Evolutionary conservation across 1,139 yeast species (phyloP).

Genomic region (Debaryomyces robertsiae): DNA sequence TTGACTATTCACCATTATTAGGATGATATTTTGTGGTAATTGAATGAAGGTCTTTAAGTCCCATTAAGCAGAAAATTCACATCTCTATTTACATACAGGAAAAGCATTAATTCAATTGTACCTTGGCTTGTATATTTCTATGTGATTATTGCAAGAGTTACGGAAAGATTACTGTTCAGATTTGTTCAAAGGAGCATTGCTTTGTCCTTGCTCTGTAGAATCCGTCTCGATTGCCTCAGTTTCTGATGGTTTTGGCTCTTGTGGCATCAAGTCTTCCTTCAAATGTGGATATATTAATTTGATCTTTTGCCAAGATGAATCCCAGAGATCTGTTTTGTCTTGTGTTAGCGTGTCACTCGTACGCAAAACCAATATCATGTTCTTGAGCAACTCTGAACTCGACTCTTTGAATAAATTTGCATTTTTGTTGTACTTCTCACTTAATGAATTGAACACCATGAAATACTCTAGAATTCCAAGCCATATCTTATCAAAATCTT

Average conservation of each 20-base stretch:
- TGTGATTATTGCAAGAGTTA: too few relatives aligned
- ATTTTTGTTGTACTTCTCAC: constrained; percentile 29
- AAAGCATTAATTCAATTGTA: not conserved
- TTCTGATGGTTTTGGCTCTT: not conserved
- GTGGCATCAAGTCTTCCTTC: constrained; percentile 27
- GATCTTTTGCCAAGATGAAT: constrained; percentile 45
- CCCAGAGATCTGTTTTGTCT: constrained; percentile 32
- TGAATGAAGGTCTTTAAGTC: too few relatives aligned
- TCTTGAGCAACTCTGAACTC: constrained; percentile 64
- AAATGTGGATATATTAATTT: constrained; percentile 49
- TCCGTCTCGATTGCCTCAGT: too few relatives aligned
- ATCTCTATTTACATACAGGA: not conserved
- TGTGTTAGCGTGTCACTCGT: constrained; percentile 27
- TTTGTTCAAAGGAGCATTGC: too few relatives aligned
- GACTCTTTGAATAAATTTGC: constrained; percentile 53
- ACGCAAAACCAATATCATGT: constrained; percentile 48
- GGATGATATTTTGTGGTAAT: too few relatives aligned
- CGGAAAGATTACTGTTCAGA: too few relatives aligned
- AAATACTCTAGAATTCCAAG: constrained; percentile 38
- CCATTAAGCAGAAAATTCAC: too few relatives aligned
- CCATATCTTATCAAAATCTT: constrained; percentile 36
- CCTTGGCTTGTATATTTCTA: too few relatives aligned
- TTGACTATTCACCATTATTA: constrained; percentile 24
- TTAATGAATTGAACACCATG: constrained; percentile 26
- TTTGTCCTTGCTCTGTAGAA: too few relatives aligned